Percentiles rank a stretch among this genome's conserved stretches.
Conservation (phyloP, 208 protist species). For the Lotmaria passim region DNA sequence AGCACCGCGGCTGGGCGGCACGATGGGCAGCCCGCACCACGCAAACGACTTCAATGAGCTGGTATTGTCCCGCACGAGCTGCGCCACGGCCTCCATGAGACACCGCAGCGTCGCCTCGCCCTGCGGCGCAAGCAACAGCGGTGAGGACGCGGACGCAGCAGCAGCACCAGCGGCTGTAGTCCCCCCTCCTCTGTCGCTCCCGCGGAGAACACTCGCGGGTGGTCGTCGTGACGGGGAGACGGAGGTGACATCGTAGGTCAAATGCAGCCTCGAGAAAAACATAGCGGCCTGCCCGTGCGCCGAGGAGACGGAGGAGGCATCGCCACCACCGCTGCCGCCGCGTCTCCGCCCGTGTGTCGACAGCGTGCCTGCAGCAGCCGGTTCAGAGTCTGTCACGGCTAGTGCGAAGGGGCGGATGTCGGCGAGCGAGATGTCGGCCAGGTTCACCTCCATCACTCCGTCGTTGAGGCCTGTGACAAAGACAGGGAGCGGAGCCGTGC, state of each 20-base stretch:
- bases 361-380: not conserved
- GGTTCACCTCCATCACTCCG: slow-evolving; percentile 46
- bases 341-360: not conserved
- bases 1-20: not conserved
- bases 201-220: not conserved
- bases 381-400: slow-evolving; percentile 26
- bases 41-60: slow-evolving; percentile 40
- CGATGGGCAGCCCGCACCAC: slow-evolving; percentile 41
- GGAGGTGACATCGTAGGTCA: slow-evolving; percentile 10
- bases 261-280: slow-evolving; percentile 24
- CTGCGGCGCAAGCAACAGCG: slow-evolving; percentile 11
- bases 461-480: slow-evolving; percentile 48
- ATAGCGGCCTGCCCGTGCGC: slow-evolving; percentile 4
- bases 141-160: slow-evolving; percentile 1
- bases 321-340: not conserved
- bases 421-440: slow-evolving; percentile 45
- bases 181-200: not conserved
- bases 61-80: slow-evolving; percentile 19
- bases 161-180: not conserved
- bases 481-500: slow-evolving; percentile 39
- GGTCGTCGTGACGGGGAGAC: not conserved
- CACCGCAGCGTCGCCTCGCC: slow-evolving; percentile 21
- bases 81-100: slow-evolving; percentile 30
- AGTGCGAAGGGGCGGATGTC: slow-evolving; percentile 46
- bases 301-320: slow-evolving; percentile 22